Percentiles rank a stretch among this genome's conserved stretches.
Evolutionary conservation across 1,139 yeast genomes (phyloP).

Genomic region (Sugiyamaella novakii): DNA sequence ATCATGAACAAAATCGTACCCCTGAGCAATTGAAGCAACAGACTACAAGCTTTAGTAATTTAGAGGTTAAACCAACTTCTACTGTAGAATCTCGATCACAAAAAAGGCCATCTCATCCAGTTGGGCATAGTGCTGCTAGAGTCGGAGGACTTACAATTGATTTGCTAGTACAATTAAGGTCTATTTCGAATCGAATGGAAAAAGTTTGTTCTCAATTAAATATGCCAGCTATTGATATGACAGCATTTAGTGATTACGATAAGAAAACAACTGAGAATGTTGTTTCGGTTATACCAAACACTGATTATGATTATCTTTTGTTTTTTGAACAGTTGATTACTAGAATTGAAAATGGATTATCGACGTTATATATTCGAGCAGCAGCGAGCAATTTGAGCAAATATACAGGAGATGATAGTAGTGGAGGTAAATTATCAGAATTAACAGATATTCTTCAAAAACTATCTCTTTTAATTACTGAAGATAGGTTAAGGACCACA

Average conservation of each 20-base stretch:
- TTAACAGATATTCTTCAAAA: constrained; percentile 26
- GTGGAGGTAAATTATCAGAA: constrained; percentile 22
- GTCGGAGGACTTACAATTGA: constrained; percentile 39
- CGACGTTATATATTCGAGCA: constrained; percentile 33
- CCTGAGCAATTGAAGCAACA: constrained; percentile 25
- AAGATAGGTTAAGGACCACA: constrained; percentile 2
- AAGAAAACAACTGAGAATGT: constrained; percentile 36
- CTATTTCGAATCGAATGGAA: constrained; percentile 53
- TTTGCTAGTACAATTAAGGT: constrained; percentile 48
- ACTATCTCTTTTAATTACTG: constrained; percentile 8
- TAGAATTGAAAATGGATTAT: constrained; percentile 56
- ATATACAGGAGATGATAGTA: constrained; percentile 9
- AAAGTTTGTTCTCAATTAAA: constrained; percentile 48
- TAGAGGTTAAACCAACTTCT: constrained; percentile 9
- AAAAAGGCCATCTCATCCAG: constrained; percentile 18
- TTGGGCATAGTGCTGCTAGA: constrained; percentile 25
- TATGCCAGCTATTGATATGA: constrained; percentile 20
- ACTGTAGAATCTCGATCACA: constrained; percentile 8
- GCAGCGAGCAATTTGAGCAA: constrained; percentile 25
- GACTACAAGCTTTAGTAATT: constrained; percentile 17
- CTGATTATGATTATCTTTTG: constrained; percentile 47
- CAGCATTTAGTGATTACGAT: constrained; percentile 29
- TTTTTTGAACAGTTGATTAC: constrained; percentile 65
- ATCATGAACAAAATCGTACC: constrained; percentile 41
- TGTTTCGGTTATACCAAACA: constrained; percentile 31